Base-by-base conservation (phyloP, 2,329 filamentous ascomycete species). In the Orbilia ellipsospora region DNA sequence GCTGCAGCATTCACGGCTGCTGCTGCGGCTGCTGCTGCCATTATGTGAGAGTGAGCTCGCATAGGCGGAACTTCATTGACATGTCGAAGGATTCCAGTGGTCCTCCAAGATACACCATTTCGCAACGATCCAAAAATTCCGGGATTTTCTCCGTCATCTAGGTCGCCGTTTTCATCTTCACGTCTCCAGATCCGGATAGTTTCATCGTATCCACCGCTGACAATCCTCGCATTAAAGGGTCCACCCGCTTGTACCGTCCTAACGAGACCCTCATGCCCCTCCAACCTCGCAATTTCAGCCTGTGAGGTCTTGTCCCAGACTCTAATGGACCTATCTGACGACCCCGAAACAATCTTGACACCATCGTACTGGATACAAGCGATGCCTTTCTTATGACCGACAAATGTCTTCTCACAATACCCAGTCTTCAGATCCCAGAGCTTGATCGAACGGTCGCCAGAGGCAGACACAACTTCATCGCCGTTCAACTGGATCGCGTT, bases 311-410 rank as follows among this genome's bases (percentile, higher is more conserved):
- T 90, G 81, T 98, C 95, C 81, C 96, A 99, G 18, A 99, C 95
- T 78, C 95, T 93, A 36, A 99, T 93, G 48, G 95, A 94, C 81
- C 96, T 93, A 82, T 99, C 95, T 79, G 94, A 97, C 82, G 94
- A 97, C 1, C 95, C 95, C 79, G 93, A 97, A 61, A 99, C 93
- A 77, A 99, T 96, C 18, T 95, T 89, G 60, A 92, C 89, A 26
- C 93, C 93, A 81, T 99, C 95, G 80, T 95, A 98, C 82, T 99
- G 94, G 15, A 99, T 94, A 81, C 95, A 99, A 1, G 95, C 95
- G 79, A 99, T 98, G 36, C 95, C 95, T 82, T 99, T 99, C 77
- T 88, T 89, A 80, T 99, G 95, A 1, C 94, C 95, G 45, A 92
- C 86, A 40, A 96, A 89, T 0, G 92, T 96, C 79, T 91, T 89